phyloP scores from a whole-genome alignment of 768 basidiomycete species.

The Termitomyces sp. region DNA sequence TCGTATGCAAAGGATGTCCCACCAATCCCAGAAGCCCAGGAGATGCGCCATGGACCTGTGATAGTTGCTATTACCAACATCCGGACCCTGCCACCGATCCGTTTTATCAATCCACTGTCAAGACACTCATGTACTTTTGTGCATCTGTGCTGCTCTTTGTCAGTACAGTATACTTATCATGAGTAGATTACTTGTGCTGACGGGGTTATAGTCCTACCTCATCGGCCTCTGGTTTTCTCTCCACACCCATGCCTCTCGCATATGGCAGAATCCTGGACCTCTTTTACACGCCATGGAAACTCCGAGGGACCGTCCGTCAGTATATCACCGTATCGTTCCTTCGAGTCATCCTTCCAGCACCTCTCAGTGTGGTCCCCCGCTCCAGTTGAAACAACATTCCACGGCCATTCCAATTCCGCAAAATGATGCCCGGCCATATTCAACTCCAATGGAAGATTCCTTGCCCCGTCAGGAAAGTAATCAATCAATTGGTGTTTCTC shows the following conservation, averaged over 20 bases:
- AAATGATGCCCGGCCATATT: slow-evolving; percentile 7
- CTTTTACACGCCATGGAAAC: slow-evolving; percentile 66
- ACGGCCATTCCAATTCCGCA: slow-evolving; percentile 21
- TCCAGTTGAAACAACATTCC: slow-evolving; percentile 44
- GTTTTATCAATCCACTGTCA: slow-evolving; percentile 95
- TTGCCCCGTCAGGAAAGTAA: slow-evolving; percentile 3
- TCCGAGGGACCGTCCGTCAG: slow-evolving; percentile 51
- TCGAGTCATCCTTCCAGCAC: slow-evolving; percentile 14
- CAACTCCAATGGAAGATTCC: background rate
- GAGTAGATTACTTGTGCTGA: background rate
- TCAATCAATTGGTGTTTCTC: slow-evolving; percentile 6
- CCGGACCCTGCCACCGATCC: slow-evolving; percentile 90
- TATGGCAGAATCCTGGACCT: slow-evolving; percentile 97
- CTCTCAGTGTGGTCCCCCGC: slow-evolving; percentile 22
- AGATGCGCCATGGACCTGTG: slow-evolving; percentile 74
- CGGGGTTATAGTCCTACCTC: slow-evolving; percentile 75
- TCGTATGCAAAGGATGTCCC: slow-evolving; percentile 82
- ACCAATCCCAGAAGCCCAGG: slow-evolving; percentile 29
- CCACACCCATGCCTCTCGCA: slow-evolving; percentile 94
- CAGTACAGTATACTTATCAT: slow-evolving; percentile 26
- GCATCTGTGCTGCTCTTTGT: slow-evolving; percentile 88
- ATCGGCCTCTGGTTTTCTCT: slow-evolving; percentile 98
- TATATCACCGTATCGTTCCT: slow-evolving; percentile 43
- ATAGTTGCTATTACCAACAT: slow-evolving; percentile 92
- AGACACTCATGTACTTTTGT: slow-evolving; percentile 94